These are phyloP conservation scores for Cicer bijugum DNA, from an alignment of 306 rosid species.

Conservation along the genomic window DNA sequence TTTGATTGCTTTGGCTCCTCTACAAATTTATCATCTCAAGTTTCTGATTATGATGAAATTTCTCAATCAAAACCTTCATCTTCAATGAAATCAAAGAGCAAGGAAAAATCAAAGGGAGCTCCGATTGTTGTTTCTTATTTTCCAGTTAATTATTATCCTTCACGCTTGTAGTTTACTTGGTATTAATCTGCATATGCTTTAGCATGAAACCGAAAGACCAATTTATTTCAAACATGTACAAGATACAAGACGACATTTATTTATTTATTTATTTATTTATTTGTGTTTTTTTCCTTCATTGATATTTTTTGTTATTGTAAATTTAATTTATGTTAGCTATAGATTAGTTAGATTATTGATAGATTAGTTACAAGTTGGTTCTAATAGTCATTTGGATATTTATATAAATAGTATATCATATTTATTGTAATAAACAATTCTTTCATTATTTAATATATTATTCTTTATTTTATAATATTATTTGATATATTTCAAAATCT, in stretches of 20 bases:
- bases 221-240: too few species aligned
- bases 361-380: too few species aligned
- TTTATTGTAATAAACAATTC: too few species aligned
- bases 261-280: background rate
- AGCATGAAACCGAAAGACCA: too few species aligned
- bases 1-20: slow-evolving; percentile 35
- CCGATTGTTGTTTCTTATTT: slow-evolving; percentile 42
- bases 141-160: slow-evolving; percentile 30
- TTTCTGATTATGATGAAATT: slow-evolving; percentile 18
- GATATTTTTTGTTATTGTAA: background rate
- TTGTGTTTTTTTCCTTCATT: background rate
- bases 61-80: slow-evolving; percentile 24
- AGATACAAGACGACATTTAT: background rate
- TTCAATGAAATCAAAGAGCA: slow-evolving; percentile 32
- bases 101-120: slow-evolving; percentile 38
- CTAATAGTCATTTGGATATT: too few species aligned
- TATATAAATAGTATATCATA: too few species aligned
- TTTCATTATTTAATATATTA: too few species aligned
- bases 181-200: too few species aligned
- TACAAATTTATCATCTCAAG: slow-evolving; percentile 9
- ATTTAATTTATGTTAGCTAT: too few species aligned
- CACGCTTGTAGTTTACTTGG: slow-evolving; percentile 14
- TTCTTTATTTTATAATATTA: too few species aligned
- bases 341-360: too few species aligned
- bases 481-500: too few species aligned